Percentiles rank a stretch among this genome's conserved stretches.
These are phyloP conservation scores for Lathyrus sativus DNA, from an alignment of 306 rosid genomes.

Conservation along the genomic window DNA sequence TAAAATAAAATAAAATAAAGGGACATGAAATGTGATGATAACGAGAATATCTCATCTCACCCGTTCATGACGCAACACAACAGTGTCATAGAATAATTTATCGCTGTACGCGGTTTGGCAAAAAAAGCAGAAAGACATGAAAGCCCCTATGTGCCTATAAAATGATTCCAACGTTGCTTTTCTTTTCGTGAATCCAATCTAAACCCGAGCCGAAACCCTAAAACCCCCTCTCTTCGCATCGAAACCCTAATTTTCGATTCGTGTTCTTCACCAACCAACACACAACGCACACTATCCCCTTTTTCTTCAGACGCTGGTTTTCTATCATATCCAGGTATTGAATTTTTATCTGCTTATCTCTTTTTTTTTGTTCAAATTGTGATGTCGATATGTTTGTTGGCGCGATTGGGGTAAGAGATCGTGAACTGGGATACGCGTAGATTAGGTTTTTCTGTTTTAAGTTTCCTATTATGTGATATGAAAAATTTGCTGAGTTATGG, in stretches of 20 bases:
- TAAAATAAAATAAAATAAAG: neutral
- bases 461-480: neutral
- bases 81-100: neutral
- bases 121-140: constrained; percentile 3
- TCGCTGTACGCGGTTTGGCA: constrained; percentile 3
- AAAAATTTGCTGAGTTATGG: neutral
- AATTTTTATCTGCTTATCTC: neutral
- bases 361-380: neutral
- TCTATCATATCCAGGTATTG: constrained; percentile 37
- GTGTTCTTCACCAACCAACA: neutral
- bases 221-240: neutral
- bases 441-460: constrained; percentile 10
- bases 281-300: neutral
- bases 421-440: neutral
- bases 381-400: neutral
- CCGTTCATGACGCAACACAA: neutral
- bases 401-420: neutral
- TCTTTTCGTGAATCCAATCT: neutral
- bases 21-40: neutral
- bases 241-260: constrained; percentile 26
- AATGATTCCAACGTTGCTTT: neutral
- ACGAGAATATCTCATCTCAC: neutral
- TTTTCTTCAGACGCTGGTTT: neutral
- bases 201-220: constrained; percentile 44
- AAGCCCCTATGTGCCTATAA: constrained; percentile 27